Evolutionary conservation across 306 rosid genomes (phyloP), one percentile per base, ranked within the genome.

Genomic region (Cicer cuneatum): DNA sequence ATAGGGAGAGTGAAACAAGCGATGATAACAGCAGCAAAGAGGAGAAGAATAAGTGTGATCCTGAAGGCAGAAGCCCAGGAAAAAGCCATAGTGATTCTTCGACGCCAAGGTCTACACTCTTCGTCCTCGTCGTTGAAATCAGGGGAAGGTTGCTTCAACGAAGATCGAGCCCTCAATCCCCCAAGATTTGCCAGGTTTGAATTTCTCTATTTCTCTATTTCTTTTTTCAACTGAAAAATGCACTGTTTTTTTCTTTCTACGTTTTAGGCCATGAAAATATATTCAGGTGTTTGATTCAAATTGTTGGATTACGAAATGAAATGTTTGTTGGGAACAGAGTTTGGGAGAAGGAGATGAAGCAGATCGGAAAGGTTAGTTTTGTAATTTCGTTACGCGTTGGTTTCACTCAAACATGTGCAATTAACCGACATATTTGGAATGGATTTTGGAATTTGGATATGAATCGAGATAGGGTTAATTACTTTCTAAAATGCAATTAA

Each of bases 1-100:
- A 94, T 33, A 10, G 99, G 99, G 53, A 94, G 95, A 60, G 97
- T 87, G 57, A 90, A 85, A 62, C 91, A 94, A 8, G 99, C 97
- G 41, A 49, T 1, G 46, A 87, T 51, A 6, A 87, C 84, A 8
- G 93, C 93, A 39, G 90, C 90, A 56, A 87, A 2, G 39, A 94
- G 87, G 80, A 90, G 79, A 53, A 94, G 85, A 39, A 90, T 75
- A 69, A 94, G 76, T 53, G 90, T 59, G 88, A 92, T 83, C 82
- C 92, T 78, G 77, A 94, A 82, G 52, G 88, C 88, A 13, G 96
- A 86, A 64, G 83, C 69, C 88, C 92, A 89, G 1, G 93, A 57
- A 83, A 85, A 75, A 59, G 89, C 90, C 95, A 90, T 94, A 63
- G 81, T 86, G 40, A 88, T 13, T 60, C 90, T 62, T 24, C 94